phyloP scores from a whole-genome alignment of 352 stramenopile genomes.

The Phytophthora megakarya region DNA sequence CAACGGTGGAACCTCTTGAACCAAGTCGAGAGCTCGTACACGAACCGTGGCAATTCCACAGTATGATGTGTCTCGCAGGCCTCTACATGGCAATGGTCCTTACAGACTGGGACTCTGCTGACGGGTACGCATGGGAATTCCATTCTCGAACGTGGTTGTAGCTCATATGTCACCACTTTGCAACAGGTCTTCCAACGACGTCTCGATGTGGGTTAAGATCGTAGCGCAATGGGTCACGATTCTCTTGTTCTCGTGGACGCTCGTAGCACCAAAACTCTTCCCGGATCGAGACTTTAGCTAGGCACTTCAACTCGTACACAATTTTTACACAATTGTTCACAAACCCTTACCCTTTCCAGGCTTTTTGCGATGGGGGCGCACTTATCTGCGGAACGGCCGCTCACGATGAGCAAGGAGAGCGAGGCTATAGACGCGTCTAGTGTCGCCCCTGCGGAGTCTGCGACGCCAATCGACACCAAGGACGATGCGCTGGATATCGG shows the following conservation, averaged over 20 bases:
- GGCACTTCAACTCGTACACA: constrained; percentile 20
- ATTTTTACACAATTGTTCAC: constrained; percentile 17
- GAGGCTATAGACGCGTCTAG: constrained; percentile 13
- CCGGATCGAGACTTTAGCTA: constrained; percentile 91
- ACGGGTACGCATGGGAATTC: constrained; percentile 43
- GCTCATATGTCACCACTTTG: too few species aligned
- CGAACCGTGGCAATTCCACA: constrained; percentile 94
- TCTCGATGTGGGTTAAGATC: constrained; percentile 97
- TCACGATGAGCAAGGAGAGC: constrained; percentile 20
- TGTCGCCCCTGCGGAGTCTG: background rate
- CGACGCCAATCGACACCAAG: background rate
- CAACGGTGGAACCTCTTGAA: constrained; percentile 53
- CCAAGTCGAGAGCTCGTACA: constrained; percentile 38
- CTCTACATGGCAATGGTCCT: constrained; percentile 96
- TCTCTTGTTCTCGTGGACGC: constrained; percentile 94
- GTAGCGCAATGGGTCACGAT: constrained; percentile 94
- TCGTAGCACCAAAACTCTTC: constrained; percentile 94
- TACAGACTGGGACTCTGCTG: constrained; percentile 93
- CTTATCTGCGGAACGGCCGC: constrained; percentile 26
- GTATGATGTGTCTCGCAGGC: constrained; percentile 90
- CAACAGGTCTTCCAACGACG: constrained; percentile 53
- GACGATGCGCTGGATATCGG: constrained; percentile 11
- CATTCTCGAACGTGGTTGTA: background rate
- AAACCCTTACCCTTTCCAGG: background rate
- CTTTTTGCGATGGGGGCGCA: constrained; percentile 13